These are phyloP conservation scores for Tilletia horrida DNA, from an alignment of 1,284 basidiomycete species.

Conservation along the genomic window DNA sequence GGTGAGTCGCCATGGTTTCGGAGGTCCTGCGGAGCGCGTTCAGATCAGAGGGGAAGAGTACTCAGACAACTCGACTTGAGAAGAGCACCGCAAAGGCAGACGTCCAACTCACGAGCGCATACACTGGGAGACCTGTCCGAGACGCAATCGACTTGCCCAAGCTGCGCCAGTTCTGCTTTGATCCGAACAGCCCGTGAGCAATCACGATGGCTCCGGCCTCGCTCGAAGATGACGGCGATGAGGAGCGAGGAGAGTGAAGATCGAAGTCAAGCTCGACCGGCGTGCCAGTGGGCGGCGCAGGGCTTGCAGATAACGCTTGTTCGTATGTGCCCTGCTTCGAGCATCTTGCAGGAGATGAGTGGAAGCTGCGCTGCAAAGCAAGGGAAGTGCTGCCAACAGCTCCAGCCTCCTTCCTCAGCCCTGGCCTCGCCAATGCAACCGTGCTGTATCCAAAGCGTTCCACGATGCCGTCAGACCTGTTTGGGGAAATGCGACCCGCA, in stretches of 20 bases:
- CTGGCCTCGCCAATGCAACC: no score
- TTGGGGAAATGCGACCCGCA: no score
- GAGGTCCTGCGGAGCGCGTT: conserved; percentile 63
- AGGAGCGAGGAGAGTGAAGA: conserved; percentile 26
- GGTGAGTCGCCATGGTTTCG: conserved; percentile 79
- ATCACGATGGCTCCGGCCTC: conserved; percentile 56
- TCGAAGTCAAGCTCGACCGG: conserved; percentile 34
- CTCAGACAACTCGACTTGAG: no score
- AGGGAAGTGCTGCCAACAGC: no score
- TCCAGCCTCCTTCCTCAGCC: no score
- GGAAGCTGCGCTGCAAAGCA: no score
- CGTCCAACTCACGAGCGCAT: conserved; percentile 63
- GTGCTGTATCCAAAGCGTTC: no score
- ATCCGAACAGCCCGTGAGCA: conserved; percentile 63
- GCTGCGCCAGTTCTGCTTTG: conserved; percentile 74
- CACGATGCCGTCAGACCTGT: no score
- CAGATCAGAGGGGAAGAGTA: neutral
- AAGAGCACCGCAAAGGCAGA: no score
- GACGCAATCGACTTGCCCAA: conserved; percentile 66
- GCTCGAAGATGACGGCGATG: neutral
- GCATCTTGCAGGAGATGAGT: no score
- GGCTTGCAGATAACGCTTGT: neutral
- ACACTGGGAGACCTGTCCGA: conserved; percentile 65
- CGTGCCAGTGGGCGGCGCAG: conserved; percentile 28
- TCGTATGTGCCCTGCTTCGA: neutral